Conservation (phyloP, 2,329 filamentous ascomycete species). For the Orbilia brochopaga region DNA sequence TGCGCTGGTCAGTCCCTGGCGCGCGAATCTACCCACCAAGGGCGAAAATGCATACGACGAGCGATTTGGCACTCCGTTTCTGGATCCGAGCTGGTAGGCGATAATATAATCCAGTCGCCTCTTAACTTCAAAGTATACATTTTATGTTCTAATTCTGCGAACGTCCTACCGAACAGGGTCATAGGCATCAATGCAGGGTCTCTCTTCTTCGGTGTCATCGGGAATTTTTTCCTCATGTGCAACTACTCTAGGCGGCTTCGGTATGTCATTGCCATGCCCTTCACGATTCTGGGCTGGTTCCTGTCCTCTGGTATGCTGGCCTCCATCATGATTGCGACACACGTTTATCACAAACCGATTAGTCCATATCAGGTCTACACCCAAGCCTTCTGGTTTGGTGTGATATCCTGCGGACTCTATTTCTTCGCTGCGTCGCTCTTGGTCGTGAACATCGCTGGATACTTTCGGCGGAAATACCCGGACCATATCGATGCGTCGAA, state of each 20-base stretch:
- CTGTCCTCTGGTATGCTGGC: conserved; percentile 70
- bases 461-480: conserved; percentile 73
- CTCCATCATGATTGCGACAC: conserved; percentile 69
- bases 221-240: conserved; percentile 81
- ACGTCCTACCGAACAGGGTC: conserved; percentile 62
- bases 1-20: conserved; percentile 81
- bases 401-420: conserved; percentile 80
- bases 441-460: conserved; percentile 63
- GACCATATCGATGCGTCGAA: conserved; percentile 74
- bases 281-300: conserved; percentile 82
- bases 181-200: conserved; percentile 78
- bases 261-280: conserved; percentile 80
- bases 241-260: conserved; percentile 83
- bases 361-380: conserved; percentile 64
- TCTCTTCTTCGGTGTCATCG: conserved; percentile 75
- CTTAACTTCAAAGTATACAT: not conserved
- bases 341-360: conserved; percentile 64
- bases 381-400: conserved; percentile 84
- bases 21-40: conserved; percentile 64
- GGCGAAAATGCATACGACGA: conserved; percentile 62
- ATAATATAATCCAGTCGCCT: not conserved
- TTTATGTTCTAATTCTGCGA: not conserved
- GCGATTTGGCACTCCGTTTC: conserved; percentile 69
- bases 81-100: conserved; percentile 64
- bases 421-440: conserved; percentile 78